A percentile compares a stretch with the other conserved stretches of the same genome.
These are phyloP conservation scores for Austroboletus niveus DNA, from an alignment of 1,284 basidiomycete species.

Conservation along the genomic window DNA sequence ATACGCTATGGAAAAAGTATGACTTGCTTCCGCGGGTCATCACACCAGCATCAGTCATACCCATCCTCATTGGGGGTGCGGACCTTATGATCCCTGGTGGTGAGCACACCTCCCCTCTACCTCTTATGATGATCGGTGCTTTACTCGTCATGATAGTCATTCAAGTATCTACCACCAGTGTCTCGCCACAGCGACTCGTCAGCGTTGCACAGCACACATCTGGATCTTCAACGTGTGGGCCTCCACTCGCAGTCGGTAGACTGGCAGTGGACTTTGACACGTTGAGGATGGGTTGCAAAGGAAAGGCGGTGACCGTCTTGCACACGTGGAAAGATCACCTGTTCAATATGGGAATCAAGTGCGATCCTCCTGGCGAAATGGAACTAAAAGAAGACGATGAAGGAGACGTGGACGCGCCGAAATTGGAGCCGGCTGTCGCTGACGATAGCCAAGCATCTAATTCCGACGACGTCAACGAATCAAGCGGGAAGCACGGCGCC, in stretches of 20 bases:
- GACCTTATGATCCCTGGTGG: constrained; percentile 82
- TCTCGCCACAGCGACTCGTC: constrained; percentile 53
- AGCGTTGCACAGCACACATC: constrained; percentile 52
- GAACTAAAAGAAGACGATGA: constrained; percentile 21
- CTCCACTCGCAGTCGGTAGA: constrained; percentile 68
- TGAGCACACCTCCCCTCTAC: constrained; percentile 34
- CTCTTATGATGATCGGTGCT: no score
- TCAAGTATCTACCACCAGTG: constrained; percentile 40
- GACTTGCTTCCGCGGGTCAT: constrained; percentile 63
- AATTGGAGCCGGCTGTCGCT: constrained; percentile 8
- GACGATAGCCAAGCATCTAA: constrained; percentile 5
- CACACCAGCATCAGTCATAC: constrained; percentile 63
- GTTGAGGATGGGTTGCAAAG: constrained; percentile 50
- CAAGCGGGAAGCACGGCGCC: no score
- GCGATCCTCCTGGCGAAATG: constrained; percentile 49
- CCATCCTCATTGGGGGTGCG: constrained; percentile 65
- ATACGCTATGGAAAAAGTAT: constrained; percentile 72
- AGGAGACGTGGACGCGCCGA: constrained; percentile 5
- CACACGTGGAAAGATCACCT: constrained; percentile 73
- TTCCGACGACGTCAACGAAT: constrained; percentile 14
- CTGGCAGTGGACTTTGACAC: constrained; percentile 58
- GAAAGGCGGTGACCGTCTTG: constrained; percentile 69
- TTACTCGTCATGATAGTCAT: constrained; percentile 44
- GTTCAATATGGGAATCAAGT: constrained; percentile 65
- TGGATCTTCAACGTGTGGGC: constrained; percentile 33